A percentile compares a stretch with the other conserved stretches of the same genome.
These are phyloP conservation scores for Hemisphaericaspora xylofermentans DNA, from an alignment of 1,139 yeast species.

Conservation along the genomic window DNA sequence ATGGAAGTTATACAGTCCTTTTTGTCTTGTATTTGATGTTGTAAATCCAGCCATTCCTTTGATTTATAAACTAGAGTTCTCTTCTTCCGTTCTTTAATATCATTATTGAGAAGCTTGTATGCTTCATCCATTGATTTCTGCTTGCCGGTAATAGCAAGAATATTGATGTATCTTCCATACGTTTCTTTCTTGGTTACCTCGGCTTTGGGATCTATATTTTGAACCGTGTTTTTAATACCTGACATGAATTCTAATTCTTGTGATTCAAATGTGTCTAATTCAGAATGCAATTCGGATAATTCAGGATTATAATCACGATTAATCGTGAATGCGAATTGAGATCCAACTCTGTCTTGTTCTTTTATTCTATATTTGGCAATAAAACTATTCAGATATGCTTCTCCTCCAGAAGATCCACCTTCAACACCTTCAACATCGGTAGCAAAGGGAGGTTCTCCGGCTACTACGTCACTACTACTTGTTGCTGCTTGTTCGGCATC, in stretches of 20 bases:
- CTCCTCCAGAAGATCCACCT: slow-evolving; percentile 10
- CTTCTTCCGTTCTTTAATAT: slow-evolving; percentile 30
- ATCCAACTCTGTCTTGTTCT: slow-evolving; percentile 1
- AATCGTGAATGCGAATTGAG: slow-evolving; percentile 25
- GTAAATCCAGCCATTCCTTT: slow-evolving; percentile 32
- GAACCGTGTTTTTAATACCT: slow-evolving; percentile 20
- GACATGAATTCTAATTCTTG: slow-evolving; percentile 25
- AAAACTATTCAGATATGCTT: slow-evolving; percentile 19
- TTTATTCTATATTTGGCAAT: slow-evolving; percentile 21
- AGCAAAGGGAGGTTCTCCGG: slow-evolving; percentile 1
- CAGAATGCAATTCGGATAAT: slow-evolving; percentile 31
- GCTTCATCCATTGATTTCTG: slow-evolving; percentile 26
- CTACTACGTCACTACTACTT: too few relatives aligned
- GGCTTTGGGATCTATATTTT: slow-evolving; percentile 30
- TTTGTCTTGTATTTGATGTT: slow-evolving; percentile 25
- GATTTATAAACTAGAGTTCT: slow-evolving; percentile 28
- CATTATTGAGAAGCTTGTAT: slow-evolving; percentile 15
- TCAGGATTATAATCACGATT: slow-evolving; percentile 27
- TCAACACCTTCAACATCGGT: slow-evolving; percentile 11
- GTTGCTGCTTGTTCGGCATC: too few relatives aligned
- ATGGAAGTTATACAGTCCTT: slow-evolving; percentile 29
- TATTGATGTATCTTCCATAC: slow-evolving; percentile 33
- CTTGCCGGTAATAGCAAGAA: slow-evolving; percentile 35
- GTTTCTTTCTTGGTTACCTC: slow-evolving; percentile 27
- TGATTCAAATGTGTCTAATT: slow-evolving; percentile 27